Conservation (phyloP, 108 stramenopile species). For the Parmales sp. region DNA sequence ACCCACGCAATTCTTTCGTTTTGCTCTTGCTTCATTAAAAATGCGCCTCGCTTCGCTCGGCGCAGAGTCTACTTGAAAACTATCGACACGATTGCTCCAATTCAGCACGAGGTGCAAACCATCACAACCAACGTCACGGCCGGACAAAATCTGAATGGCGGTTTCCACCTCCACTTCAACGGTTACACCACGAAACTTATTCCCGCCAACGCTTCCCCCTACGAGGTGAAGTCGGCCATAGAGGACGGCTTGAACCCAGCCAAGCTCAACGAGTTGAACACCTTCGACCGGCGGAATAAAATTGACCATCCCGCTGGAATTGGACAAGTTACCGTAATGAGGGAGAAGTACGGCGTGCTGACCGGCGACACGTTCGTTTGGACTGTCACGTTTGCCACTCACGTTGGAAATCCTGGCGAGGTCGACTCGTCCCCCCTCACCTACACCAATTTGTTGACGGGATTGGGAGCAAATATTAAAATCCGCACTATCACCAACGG, state of each 20-base stretch:
- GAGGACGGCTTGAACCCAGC: constrained; percentile 43
- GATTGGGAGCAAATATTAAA: constrained; percentile 36
- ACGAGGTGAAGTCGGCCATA: constrained; percentile 21
- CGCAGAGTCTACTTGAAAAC: constrained; percentile 48
- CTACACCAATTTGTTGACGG: constrained; percentile 31
- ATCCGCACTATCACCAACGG: constrained; percentile 39
- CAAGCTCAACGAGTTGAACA: constrained; percentile 15
- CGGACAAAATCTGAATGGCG: constrained; percentile 42
- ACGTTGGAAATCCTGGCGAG: constrained; percentile 28
- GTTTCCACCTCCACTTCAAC: constrained; percentile 37
- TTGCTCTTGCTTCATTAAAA: too few relatives aligned
- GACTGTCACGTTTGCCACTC: constrained; percentile 49
- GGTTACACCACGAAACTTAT: constrained; percentile 25
- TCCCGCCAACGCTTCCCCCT: constrained; percentile 32
- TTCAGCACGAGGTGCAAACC: constrained; percentile 44
- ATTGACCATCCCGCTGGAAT: constrained; percentile 18
- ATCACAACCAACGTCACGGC: constrained; percentile 27
- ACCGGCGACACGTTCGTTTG: constrained; percentile 23
- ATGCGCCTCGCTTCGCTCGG: too few relatives aligned
- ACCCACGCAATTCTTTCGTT: too few relatives aligned
- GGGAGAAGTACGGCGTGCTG: constrained; percentile 18
- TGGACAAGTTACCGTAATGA: constrained; percentile 24
- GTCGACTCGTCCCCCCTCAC: constrained; percentile 21
- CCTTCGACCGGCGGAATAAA: constrained; percentile 33
- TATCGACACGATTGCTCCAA: constrained; percentile 41